Base-by-base conservation (phyloP, 2,329 filamentous ascomycete species). In the Alternaria sp. region DNA sequence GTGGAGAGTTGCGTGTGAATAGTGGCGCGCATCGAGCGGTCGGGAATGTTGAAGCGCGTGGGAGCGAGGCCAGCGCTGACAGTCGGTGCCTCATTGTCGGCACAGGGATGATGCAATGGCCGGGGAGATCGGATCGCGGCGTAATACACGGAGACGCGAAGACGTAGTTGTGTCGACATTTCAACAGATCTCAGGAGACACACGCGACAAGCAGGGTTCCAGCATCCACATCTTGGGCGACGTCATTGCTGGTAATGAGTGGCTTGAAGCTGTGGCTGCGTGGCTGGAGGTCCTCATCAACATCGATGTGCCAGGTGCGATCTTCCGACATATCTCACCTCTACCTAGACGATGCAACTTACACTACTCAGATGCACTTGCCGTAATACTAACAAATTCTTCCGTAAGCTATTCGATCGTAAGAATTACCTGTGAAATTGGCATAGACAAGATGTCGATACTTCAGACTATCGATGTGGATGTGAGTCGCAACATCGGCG, bases 41-140 rank as follows among this genome's bases (percentile, higher is more conserved):
- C 49, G 62, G 62, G 57, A 57, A 61, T 26, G 62, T 55, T 26
- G 61, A 60, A 44, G 67, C 49, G 59, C 68, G 69, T 55, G 73
- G 36, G 28, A 75, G 65, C 40, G 69, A 61, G 25, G 64, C 60
- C 55, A 75, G 57, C 49, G 71, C 66, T 12, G 70, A 65, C 65
- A 79, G 66, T 64, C 74, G 70, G 53, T 76, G 74, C 67, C 71
- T 78, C 77, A 79, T 79, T 19, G 54, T 66, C 52, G 47, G 43
- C 57, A 25, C 50, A 46, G 46, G 36, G 46, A 28, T 49, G 17
- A 25, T 44, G 40, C 25, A 25, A 46, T 28, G 52, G 3, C 53
- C 46, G 49, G 32, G 36, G 26, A 8, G 43, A 36, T 55, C 57
- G 26, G 45, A 30, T 28, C 26, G 21, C 45, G 47, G 44, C 17